These are phyloP conservation scores for Prunus dulcis DNA, from an alignment of 306 rosid genomes.

Conservation along the genomic window DNA sequence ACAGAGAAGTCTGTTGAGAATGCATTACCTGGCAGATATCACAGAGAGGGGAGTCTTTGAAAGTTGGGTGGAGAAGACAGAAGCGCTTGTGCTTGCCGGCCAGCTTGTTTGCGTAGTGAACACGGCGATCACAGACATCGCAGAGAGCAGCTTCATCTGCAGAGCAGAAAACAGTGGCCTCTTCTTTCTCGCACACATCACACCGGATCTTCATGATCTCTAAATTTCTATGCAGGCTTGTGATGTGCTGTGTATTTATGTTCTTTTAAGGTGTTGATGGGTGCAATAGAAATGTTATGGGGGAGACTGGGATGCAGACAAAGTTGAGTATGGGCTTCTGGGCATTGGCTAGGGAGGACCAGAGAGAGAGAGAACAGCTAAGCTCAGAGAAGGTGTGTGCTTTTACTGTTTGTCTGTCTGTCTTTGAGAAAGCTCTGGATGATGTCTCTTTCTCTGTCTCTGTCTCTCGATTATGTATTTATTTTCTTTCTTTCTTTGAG, in stretches of 20 bases:
- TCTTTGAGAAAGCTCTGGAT: constrained; percentile 34
- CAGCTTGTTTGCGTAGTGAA: constrained; percentile 87
- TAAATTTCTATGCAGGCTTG: background rate
- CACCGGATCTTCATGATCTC: constrained; percentile 79
- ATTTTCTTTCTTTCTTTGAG: constrained; percentile 3
- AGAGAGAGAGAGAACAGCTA: constrained; percentile 34
- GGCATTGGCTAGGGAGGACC: constrained; percentile 31
- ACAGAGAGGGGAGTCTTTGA: constrained; percentile 56
- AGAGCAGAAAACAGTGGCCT: constrained; percentile 69
- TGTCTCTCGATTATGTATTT: no score
- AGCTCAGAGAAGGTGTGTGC: constrained; percentile 18
- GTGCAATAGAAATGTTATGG: constrained; percentile 1
- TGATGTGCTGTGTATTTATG: background rate
- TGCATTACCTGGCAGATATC: constrained; percentile 72
- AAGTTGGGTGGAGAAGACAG: constrained; percentile 48
- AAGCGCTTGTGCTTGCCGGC: constrained; percentile 67
- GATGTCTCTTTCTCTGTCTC: constrained; percentile 2
- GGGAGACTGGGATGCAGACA: constrained; percentile 22
- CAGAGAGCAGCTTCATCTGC: constrained; percentile 97
- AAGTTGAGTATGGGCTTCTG: constrained; percentile 54
- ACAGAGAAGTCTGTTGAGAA: background rate
- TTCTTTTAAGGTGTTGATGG: background rate
- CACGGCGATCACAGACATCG: constrained; percentile 52
- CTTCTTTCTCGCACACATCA: constrained; percentile 59
- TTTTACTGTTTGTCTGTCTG: constrained; percentile 6